A percentile compares a stretch with the other conserved stretches of the same genome.
Evolutionary conservation across 768 basidiomycete species (phyloP).

Genomic region (Trametes meyenii): DNA sequence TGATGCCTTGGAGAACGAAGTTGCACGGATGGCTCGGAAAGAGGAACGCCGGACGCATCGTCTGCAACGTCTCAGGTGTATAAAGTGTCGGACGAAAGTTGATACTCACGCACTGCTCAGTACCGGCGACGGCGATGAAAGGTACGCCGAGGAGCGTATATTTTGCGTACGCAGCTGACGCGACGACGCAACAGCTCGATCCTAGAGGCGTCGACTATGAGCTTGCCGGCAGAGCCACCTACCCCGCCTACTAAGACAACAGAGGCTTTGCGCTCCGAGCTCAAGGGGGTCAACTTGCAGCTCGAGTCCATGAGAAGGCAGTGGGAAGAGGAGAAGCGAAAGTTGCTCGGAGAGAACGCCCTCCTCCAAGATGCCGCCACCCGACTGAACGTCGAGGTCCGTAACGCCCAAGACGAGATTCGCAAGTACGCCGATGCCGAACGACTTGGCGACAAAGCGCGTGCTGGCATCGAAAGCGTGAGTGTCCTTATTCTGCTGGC

Average conservation of each 20-base stretch:
- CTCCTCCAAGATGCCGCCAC: slow-evolving; percentile 72
- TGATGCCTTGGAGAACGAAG: slow-evolving; percentile 63
- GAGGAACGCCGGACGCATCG: slow-evolving; percentile 71
- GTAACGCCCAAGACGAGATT: slow-evolving; percentile 57
- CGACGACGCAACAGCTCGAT: slow-evolving; percentile 43
- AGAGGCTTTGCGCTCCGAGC: slow-evolving; percentile 61
- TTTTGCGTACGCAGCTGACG: background rate
- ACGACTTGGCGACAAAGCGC: slow-evolving; percentile 50
- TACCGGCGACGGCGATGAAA: slow-evolving; percentile 56
- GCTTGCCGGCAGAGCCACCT: slow-evolving; percentile 58
- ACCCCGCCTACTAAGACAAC: slow-evolving; percentile 70
- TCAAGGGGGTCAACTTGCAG: slow-evolving; percentile 64
- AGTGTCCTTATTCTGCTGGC: slow-evolving; percentile 21
- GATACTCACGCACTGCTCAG: slow-evolving; percentile 49
- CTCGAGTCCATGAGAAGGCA: slow-evolving; percentile 64
- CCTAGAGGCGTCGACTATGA: slow-evolving; percentile 51
- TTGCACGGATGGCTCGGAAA: slow-evolving; percentile 61
- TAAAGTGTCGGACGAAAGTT: slow-evolving; percentile 67
- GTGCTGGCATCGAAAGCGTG: slow-evolving; percentile 58
- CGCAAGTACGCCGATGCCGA: slow-evolving; percentile 56
- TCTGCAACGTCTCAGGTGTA: slow-evolving; percentile 64
- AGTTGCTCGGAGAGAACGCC: slow-evolving; percentile 69
- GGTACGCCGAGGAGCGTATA: slow-evolving; percentile 41
- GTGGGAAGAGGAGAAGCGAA: slow-evolving; percentile 70
- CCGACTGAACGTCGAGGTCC: slow-evolving; percentile 64